phyloP scores from a whole-genome alignment of 768 basidiomycete genomes.

The Pleurotus pulmonarius region DNA sequence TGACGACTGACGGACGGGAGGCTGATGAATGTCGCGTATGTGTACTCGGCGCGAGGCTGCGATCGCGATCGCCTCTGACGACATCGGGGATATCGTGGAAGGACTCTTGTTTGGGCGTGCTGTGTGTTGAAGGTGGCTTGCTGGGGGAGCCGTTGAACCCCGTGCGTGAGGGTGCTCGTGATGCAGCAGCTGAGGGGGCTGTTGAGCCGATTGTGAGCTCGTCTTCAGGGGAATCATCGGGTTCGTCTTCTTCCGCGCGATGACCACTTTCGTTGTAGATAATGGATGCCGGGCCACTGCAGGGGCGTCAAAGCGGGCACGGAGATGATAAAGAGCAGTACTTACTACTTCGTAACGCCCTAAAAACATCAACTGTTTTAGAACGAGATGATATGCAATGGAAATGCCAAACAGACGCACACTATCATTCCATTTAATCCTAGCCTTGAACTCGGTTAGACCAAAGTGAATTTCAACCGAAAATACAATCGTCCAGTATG shows the following conservation, averaged over 20 bases:
- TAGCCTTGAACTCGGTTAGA: conserved; percentile 75
- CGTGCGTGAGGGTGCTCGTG: conserved; percentile 51
- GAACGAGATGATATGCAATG: neutral
- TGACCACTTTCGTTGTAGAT: conserved; percentile 80
- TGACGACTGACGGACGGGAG: conserved; percentile 1
- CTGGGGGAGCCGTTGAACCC: conserved; percentile 15
- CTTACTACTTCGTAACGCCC: conserved; percentile 74
- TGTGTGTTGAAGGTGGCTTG: conserved; percentile 19
- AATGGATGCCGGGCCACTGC: conserved; percentile 74
- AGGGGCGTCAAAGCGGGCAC: neutral
- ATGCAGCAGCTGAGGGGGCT: conserved; percentile 41
- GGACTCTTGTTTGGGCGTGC: conserved; percentile 8
- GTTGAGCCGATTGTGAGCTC: conserved; percentile 39
- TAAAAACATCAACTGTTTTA: conserved; percentile 18
- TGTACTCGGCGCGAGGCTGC: neutral
- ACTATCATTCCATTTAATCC: conserved; percentile 81
- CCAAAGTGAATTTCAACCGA: conserved; percentile 83
- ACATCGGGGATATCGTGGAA: conserved; percentile 4
- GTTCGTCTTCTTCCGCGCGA: conserved; percentile 71
- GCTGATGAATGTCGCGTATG: conserved; percentile 3
- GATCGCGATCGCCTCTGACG: conserved; percentile 6
- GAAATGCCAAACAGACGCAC: conserved; percentile 33
- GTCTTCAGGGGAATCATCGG: conserved; percentile 62
- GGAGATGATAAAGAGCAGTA: conserved; percentile 1
- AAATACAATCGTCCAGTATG: conserved; percentile 83